Conservation (phyloP, 2,329 filamentous ascomycete genomes). For the Diaporthe batatas region DNA sequence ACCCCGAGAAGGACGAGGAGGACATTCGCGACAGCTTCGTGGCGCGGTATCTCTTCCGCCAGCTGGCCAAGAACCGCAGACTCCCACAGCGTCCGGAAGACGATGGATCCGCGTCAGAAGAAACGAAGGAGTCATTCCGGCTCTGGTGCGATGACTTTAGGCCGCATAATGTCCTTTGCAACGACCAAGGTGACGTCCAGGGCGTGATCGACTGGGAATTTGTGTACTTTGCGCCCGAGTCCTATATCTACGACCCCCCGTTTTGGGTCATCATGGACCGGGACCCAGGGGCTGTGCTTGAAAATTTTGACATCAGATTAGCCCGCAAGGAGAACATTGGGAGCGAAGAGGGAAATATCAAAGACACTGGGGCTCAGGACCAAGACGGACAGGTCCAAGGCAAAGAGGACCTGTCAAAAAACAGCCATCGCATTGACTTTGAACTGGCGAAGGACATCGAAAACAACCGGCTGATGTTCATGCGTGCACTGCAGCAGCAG, state of each 20-base stretch:
- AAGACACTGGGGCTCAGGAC: too few relatives aligned
- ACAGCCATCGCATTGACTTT: not conserved
- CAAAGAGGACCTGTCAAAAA: not conserved
- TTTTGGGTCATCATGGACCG: conserved; percentile 2
- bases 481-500: conserved; percentile 6
- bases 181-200: not conserved
- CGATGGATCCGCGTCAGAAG: not conserved
- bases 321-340: not conserved
- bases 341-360: not conserved
- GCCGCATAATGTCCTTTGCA: conserved; percentile 1
- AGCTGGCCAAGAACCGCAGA: not conserved
- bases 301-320: not conserved
- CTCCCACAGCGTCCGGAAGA: not conserved
- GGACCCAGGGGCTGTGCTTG: not conserved
- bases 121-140: not conserved
- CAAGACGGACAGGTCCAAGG: not conserved
- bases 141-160: conserved; percentile 7
- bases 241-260: not conserved
- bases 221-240: not conserved
- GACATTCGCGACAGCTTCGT: not conserved
- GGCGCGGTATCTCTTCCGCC: conserved; percentile 1
- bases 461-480: not conserved
- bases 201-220: conserved; percentile 6
- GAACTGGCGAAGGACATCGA: not conserved
- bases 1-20: not conserved